Evolutionary conservation across 495 filamentous ascomycete species (phyloP), one percentile per base, ranked within the genome.

Genomic region (Aspergillus carlsbadensis): DNA sequence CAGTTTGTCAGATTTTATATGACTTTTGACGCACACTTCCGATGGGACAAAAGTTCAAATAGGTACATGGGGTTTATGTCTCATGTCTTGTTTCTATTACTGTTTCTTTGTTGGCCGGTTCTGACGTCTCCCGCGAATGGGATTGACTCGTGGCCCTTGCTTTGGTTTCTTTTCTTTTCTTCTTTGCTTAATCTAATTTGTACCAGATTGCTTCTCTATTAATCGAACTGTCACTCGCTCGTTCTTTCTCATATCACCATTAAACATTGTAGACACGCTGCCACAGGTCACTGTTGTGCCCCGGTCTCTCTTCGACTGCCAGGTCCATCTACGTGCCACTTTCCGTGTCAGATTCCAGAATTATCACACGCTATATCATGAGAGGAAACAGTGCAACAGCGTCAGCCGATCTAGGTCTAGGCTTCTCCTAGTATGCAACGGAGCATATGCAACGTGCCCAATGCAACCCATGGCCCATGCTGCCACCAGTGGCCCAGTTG

Each of bases 101-200:
- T 57, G 54, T 50, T 54, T 63, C 22, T 59, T 58, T 41, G 54
- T 58, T 59, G 65, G 78, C 74, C 76, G 75, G 75, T 80, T 80
- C 79, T 81, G 79, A 81, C 68, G 78, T 81, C 78, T 80, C 78
- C 77, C 66, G 17, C 26, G 40, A 51, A 33, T 37, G 63, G 75
- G 77, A 80, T 80, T 74, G 77, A 81, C 78, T 81, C 78, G 78
- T 81, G 78, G 78, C 78, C 63, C 41, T 63, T 56, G 55, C 56
- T 47, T 14, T 22, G 18, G 5, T 43, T 22, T 45, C 35, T 44
- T 58, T 33, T 55, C 31, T 45, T 10, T 14, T 51, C 33, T 58
- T 45, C 7, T 8, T 20, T 51, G 34, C 26, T 57, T 55, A 52
- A 44, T n/a, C n/a, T 54, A 44, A 13, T 54, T 20, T 54, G 47